Evolutionary conservation across 441 rosid species (phyloP).

Genomic region (Melastoma candidum): DNA sequence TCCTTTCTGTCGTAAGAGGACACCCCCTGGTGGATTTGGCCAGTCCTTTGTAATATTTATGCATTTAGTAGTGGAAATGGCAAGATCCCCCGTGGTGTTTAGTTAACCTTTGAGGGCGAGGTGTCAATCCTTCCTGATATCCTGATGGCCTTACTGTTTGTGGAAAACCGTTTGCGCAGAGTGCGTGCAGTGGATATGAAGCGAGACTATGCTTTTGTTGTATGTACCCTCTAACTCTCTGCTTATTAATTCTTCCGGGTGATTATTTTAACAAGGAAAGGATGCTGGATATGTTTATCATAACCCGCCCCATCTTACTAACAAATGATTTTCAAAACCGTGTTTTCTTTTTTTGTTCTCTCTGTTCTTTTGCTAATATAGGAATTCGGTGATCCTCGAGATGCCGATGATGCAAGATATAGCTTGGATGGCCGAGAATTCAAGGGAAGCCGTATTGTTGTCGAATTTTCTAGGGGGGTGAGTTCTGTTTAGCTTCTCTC

Average conservation of each 20-base stretch:
- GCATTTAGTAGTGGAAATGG: constrained; percentile 49
- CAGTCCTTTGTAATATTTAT: constrained; percentile 42
- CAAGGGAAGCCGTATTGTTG: constrained; percentile 61
- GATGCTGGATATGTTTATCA: constrained; percentile 14
- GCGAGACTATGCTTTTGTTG: constrained; percentile 77
- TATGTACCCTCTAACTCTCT: constrained; percentile 25
- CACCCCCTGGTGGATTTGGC: constrained; percentile 65
- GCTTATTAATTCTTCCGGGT: background rate
- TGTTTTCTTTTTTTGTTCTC: constrained; percentile 1
- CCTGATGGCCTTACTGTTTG: constrained; percentile 74
- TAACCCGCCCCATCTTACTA: background rate
- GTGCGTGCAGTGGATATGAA: constrained; percentile 80
- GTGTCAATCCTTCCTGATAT: constrained; percentile 51
- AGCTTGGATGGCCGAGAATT: constrained; percentile 56
- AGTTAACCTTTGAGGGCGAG: constrained; percentile 68
- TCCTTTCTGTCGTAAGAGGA: constrained; percentile 60
- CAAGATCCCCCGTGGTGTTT: constrained; percentile 77
- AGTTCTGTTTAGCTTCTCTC: constrained; percentile 7
- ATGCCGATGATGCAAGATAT: constrained; percentile 69
- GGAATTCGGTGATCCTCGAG: constrained; percentile 69
- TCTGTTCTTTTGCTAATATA: constrained; percentile 13
- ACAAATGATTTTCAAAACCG: no score
- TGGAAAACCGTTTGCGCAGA: constrained; percentile 72
- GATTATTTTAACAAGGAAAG: constrained; percentile 1
- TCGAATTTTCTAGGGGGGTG: constrained; percentile 68